Percentiles rank a stretch among this genome's conserved stretches.
Evolutionary conservation across 2,329 filamentous ascomycete species (phyloP).

Genomic region (Cytospora paraplurivora): DNA sequence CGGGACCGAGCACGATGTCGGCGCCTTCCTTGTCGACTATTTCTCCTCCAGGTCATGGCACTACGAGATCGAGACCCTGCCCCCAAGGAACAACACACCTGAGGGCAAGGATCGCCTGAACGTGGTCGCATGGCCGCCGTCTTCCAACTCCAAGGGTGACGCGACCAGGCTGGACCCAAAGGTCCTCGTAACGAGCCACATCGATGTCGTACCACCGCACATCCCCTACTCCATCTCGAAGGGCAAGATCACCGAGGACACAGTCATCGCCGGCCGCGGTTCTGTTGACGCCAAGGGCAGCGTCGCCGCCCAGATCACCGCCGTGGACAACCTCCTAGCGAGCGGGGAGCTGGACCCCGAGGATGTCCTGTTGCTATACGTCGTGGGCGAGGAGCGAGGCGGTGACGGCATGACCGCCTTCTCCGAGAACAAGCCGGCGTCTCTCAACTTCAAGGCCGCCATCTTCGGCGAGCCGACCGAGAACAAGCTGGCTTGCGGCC

Average conservation of each 20-base stretch:
- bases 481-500: slow-evolving; percentile 81
- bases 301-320: slow-evolving; percentile 74
- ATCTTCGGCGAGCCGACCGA: slow-evolving; percentile 96
- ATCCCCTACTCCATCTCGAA: slow-evolving; percentile 66
- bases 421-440: slow-evolving; percentile 39
- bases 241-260: slow-evolving; percentile 46
- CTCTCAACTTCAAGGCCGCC: slow-evolving; percentile 60
- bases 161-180: slow-evolving; percentile 47
- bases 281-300: slow-evolving; percentile 71
- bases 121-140: slow-evolving; percentile 67
- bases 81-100: slow-evolving; percentile 38
- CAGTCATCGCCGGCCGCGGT: slow-evolving; percentile 70
- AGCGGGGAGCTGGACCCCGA: slow-evolving; percentile 36
- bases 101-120: slow-evolving; percentile 61
- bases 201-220: slow-evolving; percentile 75
- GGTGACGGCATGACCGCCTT: slow-evolving; percentile 78
- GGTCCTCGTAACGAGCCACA: slow-evolving; percentile 75
- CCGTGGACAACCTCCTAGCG: slow-evolving; percentile 58
- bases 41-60: slow-evolving; percentile 54
- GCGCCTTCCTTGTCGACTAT: slow-evolving; percentile 67
- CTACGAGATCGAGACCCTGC: slow-evolving; percentile 46
- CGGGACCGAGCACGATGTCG: slow-evolving; percentile 68
- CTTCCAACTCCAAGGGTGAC: slow-evolving; percentile 35
- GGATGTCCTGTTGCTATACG: slow-evolving; percentile 64
- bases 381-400: slow-evolving; percentile 79